Evolutionary conservation across 2,329 filamentous ascomycete genomes (phyloP), one percentile per base, ranked within the genome.

Genomic region (Fusarium liriodendri): DNA sequence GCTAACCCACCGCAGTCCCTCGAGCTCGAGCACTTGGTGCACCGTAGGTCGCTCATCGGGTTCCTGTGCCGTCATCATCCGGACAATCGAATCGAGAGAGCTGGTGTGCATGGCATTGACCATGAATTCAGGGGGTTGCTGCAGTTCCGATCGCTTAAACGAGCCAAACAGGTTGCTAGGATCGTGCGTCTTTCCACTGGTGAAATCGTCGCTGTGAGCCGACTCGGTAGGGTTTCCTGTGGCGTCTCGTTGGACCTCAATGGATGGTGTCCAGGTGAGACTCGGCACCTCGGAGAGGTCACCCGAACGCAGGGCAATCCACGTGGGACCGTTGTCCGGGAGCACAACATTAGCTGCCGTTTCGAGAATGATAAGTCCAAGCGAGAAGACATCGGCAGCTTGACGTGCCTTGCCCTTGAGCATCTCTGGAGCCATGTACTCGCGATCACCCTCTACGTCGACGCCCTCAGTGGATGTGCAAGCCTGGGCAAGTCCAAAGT

Each of bases 391-490:
- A 82, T 99, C 97, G 38, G 95, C 94, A 40, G 96, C 94, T 82
- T 96, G 97, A 84, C 97, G 95, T 76, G 93, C 97, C 72, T 92
- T 90, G 47, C 95, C 96, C 79, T 91, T 90, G 22, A 99, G 90
- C 71, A 98, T 95, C 83, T 99, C 97, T 0, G 95, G 95, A 1
- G 94, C 96, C 80, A 99, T 96, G 81, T 99, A 99, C 81, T 98
- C 94, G 59, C 97, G 94, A 81, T 99, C 97, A 35, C 97, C 97
- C 84, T 99, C 97, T 47, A 94, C 93, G 75, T 98, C 95, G 70
- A 97, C 93, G 64, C 92, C 90, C 64, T 90, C 87, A 55, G 91
- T 89, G 18, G 93, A 94, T 16, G 95, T 94, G 91, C 94, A 96
- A 13, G 87, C 82, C 45, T 93, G 91, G 29, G 97, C 95, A 85